Percentiles rank a stretch among this genome's conserved stretches.
Conservation (phyloP, 768 basidiomycete species). For the Psilocybe cubensis region DNA sequence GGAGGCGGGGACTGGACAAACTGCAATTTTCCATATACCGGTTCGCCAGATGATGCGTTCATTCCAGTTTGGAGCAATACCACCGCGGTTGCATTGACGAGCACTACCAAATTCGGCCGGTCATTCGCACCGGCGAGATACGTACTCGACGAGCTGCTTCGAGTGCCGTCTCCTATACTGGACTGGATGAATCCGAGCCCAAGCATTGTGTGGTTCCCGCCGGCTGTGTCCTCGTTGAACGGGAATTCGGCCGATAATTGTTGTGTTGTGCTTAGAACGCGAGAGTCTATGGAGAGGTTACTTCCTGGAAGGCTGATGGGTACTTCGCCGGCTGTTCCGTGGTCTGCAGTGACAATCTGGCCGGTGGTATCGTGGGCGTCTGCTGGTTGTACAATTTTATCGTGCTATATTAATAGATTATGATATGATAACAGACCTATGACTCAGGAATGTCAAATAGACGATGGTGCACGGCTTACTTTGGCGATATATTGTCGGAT, state of each 20-base stretch:
- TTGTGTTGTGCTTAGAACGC: conserved; percentile 37
- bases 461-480: conserved; percentile 16
- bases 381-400: conserved; percentile 36
- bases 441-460: not conserved
- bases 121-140: conserved; percentile 32
- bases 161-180: conserved; percentile 32
- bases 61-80: conserved; percentile 24
- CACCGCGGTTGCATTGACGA: conserved; percentile 35
- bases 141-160: conserved; percentile 40
- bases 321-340: conserved; percentile 35
- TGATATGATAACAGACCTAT: no score
- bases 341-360: conserved; percentile 35
- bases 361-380: conserved; percentile 40
- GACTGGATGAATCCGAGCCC: conserved; percentile 39
- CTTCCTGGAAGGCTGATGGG: conserved; percentile 36
- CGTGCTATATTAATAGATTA: conserved; percentile 36
- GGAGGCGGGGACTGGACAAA: conserved; percentile 1
- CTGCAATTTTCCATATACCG: conserved; percentile 27
- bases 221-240: conserved; percentile 37
- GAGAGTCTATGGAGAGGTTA: conserved; percentile 31
- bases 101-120: conserved; percentile 39
- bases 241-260: conserved; percentile 36
- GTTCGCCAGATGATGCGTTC: conserved; percentile 11
- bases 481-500: conserved; percentile 36
- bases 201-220: conserved; percentile 29